phyloP scores from a whole-genome alignment of 1,139 yeast genomes.

The Yueomyces sp. region DNA sequence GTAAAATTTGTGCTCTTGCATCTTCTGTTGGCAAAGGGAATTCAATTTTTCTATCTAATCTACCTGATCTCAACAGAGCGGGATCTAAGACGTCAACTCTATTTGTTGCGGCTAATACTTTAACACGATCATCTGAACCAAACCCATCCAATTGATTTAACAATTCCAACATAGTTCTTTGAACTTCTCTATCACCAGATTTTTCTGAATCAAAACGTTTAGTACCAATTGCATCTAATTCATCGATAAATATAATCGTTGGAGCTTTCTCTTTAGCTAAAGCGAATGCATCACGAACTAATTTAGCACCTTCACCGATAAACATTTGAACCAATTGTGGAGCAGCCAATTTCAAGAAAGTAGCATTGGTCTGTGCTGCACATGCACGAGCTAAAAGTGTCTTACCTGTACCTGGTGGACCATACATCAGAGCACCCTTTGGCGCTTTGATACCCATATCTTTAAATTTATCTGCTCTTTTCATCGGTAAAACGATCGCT shows the following conservation, averaged over 20 bases:
- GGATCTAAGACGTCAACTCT: slow-evolving; percentile 97
- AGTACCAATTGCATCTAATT: slow-evolving; percentile 97
- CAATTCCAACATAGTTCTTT: slow-evolving; percentile 96
- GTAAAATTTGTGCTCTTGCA: slow-evolving; percentile 90
- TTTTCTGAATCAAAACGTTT: slow-evolving; percentile 96
- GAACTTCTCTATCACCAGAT: slow-evolving; percentile 97
- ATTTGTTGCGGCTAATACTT: slow-evolving; percentile 95
- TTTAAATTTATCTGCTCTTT: slow-evolving; percentile 92
- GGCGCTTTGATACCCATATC: slow-evolving; percentile 87
- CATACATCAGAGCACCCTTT: slow-evolving; percentile 97
- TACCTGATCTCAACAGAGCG: slow-evolving; percentile 90
- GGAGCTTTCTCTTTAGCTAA: slow-evolving; percentile 98
- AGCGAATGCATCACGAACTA: slow-evolving; percentile 97
- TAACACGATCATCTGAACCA: slow-evolving; percentile 95
- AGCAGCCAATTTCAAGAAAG: slow-evolving; percentile 90
- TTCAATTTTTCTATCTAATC: slow-evolving; percentile 94
- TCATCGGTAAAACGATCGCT: slow-evolving; percentile 97
- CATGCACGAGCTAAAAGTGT: slow-evolving; percentile 95
- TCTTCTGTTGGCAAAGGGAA: slow-evolving; percentile 96
- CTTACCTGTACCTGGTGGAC: slow-evolving; percentile 99
- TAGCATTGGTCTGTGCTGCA: slow-evolving; percentile 99
- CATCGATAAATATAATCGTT: slow-evolving; percentile 93
- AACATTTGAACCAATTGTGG: slow-evolving; percentile 99
- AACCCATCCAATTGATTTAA: slow-evolving; percentile 96
- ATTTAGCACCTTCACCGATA: slow-evolving; percentile 97